Percentiles rank a stretch among this genome's conserved stretches.
phyloP scores from a whole-genome alignment of 352 stramenopile genomes.

The Phytopythium helicoides region DNA sequence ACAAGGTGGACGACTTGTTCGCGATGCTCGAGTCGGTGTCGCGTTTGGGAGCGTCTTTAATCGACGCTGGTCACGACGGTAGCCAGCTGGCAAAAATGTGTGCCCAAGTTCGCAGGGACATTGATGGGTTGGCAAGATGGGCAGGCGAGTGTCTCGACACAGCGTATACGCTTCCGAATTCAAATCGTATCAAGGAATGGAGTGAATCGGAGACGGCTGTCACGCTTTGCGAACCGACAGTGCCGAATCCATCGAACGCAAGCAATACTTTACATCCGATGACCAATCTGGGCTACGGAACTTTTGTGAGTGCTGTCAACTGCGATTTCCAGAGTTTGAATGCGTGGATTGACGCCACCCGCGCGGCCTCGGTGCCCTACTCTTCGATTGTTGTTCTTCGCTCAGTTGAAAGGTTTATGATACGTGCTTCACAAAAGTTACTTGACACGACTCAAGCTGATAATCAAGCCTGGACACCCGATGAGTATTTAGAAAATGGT shows the following conservation, averaged over 20 bases:
- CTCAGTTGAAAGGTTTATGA: conserved; percentile 32
- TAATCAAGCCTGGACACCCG: not conserved
- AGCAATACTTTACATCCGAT: not conserved
- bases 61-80: conserved; percentile 1
- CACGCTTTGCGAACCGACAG: not conserved
- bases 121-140: not conserved
- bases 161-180: not conserved
- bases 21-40: conserved; percentile 12
- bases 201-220: not conserved
- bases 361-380: not conserved
- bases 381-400: conserved; percentile 16
- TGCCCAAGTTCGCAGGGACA: not conserved
- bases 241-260: not conserved
- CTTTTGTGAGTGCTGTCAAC: not conserved
- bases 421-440: conserved; percentile 7
- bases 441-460: not conserved
- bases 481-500: not conserved
- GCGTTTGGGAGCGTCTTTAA: not conserved
- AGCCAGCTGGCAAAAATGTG: not conserved
- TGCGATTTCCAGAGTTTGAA: not conserved
- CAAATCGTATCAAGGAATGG: conserved; percentile 2
- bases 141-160: not conserved
- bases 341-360: conserved; percentile 1
- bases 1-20: conserved; percentile 10
- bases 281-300: not conserved